Evolutionary conservation across 176 grass and related monocot genomes (phyloP).

Genomic region (Triticum timopheevii): DNA sequence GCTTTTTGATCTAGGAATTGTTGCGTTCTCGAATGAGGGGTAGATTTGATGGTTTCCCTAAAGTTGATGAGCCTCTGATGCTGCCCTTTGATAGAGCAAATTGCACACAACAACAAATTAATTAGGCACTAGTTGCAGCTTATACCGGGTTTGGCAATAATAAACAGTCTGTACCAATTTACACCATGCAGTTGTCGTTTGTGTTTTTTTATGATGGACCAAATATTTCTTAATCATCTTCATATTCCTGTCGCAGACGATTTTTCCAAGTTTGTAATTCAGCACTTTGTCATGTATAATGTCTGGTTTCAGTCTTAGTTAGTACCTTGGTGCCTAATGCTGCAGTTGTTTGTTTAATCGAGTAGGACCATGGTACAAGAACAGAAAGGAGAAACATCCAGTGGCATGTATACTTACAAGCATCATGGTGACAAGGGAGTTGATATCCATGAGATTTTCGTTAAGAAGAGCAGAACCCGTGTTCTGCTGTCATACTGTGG

Average conservation of each 20-base stretch:
- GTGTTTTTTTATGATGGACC: no score
- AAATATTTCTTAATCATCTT: no score
- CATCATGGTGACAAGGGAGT: constrained; percentile 38
- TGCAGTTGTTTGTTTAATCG: constrained; percentile 2
- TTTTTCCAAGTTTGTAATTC: neutral
- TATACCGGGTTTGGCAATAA: no score
- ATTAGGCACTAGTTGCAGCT: no score
- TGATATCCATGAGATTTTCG: constrained; percentile 64
- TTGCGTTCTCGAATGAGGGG: neutral
- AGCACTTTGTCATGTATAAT: neutral
- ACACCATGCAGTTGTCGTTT: no score
- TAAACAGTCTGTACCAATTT: no score
- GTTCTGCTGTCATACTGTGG: constrained; percentile 56
- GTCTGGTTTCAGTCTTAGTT: neutral
- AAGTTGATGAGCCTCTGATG: no score
- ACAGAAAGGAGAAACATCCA: neutral
- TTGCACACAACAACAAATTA: no score
- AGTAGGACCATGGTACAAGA: constrained; percentile 33
- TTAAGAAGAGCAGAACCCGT: constrained; percentile 56
- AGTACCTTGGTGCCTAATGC: constrained; percentile 5
- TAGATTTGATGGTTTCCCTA: neutral
- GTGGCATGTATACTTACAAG: constrained; percentile 39
- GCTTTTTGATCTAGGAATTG: neutral
- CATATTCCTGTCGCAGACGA: neutral
- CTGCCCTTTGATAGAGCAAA: no score